Evolutionary conservation across 1,139 yeast genomes (phyloP), one percentile per base, ranked within the genome.

Genomic region (Torulaspora pretoriensis): DNA sequence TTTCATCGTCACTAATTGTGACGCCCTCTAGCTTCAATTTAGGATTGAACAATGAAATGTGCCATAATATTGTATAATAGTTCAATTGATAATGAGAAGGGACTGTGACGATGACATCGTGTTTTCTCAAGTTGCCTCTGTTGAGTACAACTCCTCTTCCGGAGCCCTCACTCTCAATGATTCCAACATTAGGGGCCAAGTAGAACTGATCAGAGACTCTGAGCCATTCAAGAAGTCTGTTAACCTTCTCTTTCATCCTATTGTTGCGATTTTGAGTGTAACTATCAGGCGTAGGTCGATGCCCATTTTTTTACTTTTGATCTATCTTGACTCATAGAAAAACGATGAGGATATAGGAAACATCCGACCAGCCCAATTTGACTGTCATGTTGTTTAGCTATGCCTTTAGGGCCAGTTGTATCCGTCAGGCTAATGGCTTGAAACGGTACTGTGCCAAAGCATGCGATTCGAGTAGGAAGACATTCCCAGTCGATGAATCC

Each of bases 101-200:
- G 14, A 86, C 74, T 38, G 74, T 70, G 17, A 83, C 68, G 26
- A 85, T 59, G 16, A 65, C 62, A 45, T 77, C 78, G 38, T 73
- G 67, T 8, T 58, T 54, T 12, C 53, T 53, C 26, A 85, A 59
- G 4, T 44, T 39, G 0, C 61, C 61, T 0, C 46, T 49, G 3
- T 80, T 32, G 4, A 61, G 76, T 35, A 72, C 68, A 27, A 87
- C 72, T 51, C 89, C 87, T 63, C 90, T 73, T 24, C 95, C 95
- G 29, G 78, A 73, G 8, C 64, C 67, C 0, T 52, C 52, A 10
- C 71, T 64, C 28, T 70, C 68, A 12, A 46, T 50, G 2, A 72
- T 60, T 2, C 42, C 41, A 10, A 72, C 50, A 14, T 52, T 52
- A 4, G 47, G 48, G 27, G 51, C 35, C 10, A 62, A 13, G 14